Evolutionary conservation across 139 green algal species (phyloP), one percentile per base, ranked within the genome.

Genomic region (Gonium pectorale): DNA sequence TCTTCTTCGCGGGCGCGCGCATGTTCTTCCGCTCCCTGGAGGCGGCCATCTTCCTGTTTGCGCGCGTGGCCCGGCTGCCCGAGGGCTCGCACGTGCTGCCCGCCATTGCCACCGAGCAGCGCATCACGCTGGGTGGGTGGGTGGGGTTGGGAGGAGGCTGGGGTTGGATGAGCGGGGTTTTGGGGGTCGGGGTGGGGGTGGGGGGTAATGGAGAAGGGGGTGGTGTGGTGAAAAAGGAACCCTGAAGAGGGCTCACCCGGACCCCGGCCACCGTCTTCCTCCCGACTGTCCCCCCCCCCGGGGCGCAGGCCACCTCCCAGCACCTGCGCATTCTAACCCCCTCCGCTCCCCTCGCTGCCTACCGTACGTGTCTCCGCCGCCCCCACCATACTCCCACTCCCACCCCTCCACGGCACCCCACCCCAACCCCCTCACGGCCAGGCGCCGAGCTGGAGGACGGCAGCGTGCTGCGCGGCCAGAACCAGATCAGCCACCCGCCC

Each of bases 1-100:
- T 99, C 83, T 99, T 99, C 92, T 99, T 99, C 90, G 97, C 97
- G 37, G 97, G 97, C 26, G 95, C 97, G 6, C 94, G 97, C 71
- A 96, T 93, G 13, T 99, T 99, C 90, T 99, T 99, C 92, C 89
- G 94, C 26, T 99, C 96, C 5, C 88, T 99, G 81, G 97, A 99
- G 75, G 96, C 96, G 2, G 97, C 97, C 46, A 97, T 99, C 64
- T 99, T 99, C 90, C 90, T 99, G 38, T 99, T 98, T 81, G 94
- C 87, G 6, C 88, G 94, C 2, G 96, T 99, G 38, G 83, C 86
- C 0, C 83, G 89, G 66, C 91, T 94, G 63, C 90, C 89, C 52
- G 86, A 92, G 66, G 90, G 92, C 35, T 93, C 87, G 17, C 72
- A 78, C 19, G 97, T 99, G 56, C 89, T 99, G 79, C 97, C 97